Evolutionary conservation across 208 protist species (phyloP), one percentile per base, ranked within the genome.

Genomic region (Kentomonas sorsogonicus): DNA sequence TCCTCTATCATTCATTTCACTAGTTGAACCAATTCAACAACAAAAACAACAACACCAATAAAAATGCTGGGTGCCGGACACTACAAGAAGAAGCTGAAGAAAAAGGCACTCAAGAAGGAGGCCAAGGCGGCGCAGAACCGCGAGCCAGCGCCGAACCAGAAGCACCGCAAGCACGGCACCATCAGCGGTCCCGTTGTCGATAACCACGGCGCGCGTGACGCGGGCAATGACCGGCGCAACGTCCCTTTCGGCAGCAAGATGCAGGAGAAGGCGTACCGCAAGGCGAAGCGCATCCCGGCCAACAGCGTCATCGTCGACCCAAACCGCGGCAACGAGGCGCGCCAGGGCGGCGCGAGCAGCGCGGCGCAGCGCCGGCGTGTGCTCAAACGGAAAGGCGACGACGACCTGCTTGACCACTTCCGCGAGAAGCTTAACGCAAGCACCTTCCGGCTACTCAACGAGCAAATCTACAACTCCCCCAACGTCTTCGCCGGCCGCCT

Each of bases 401-500:
- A 95, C 33, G 80, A 89, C 36, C 63, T 95, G 2, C 73, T 93
- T 7, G 68, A 77, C 25, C 85, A 92, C 72, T 93, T 95, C 63
- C 78, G 80, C n/a, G 72, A 74, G 64, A 82, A 82, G 60, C 79
- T 95, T 18, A 81, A 85, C 45, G 77, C 83, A 3, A 91, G 85
- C 66, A 89, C 82, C 0, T 95, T 95, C 54, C 89, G 89, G 0
- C 64, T 92, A 23, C 58, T 95, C 25, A 95, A 95, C 61, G 89
- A 95, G 56, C 83, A 95, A 60, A 67, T 95, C 5, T 95, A 95
- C 69, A 90, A 77, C 70, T 83, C 85, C 16, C 78, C 85, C n/a
- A 79, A 79, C 16, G 66, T 83, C 43, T 79, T 83, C 54, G 89
- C 83, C 10, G 68, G 53, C n/a, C 79, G 78, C n/a, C 79, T 95